Base-by-base conservation (phyloP, 2,329 filamentous ascomycete species). In the Venturia nashicola region DNA sequence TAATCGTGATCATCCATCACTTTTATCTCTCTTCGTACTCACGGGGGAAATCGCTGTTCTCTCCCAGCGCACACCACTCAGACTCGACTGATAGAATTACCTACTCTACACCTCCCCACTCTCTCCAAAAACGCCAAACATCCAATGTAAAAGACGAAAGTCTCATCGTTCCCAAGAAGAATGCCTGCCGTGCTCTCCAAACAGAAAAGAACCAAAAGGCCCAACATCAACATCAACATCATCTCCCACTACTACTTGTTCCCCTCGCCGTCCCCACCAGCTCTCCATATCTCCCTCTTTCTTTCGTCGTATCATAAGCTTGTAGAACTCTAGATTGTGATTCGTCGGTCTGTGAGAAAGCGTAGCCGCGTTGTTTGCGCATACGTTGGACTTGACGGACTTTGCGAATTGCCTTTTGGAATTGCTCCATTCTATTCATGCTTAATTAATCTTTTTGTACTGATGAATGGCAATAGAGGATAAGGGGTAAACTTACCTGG, bases 331-430 rank as follows among this genome's bases (percentile, higher is more conserved):
- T 84, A 69, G 93, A 96, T 78, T 97, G 94, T 70, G 88, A 91
- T 76, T 99, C 94, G 74, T 99, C 94, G 65, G 93, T 95, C 77
- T 97, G 92, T 70, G 91, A 96, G 77, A 99, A 99, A 67, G 94
- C 94, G 73, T 99, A 99, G 42, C 94, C 94, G 72, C 94, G 89
- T 78, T 99, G 94, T 78, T 99, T 99, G 74, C 94, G 91, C 94
- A 97, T 99, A 68, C 94, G 89, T 78, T 97, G 94, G 48, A 97
- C 94, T 77, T 99, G 94, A 61, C 94, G 86, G 62, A 99, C 94
- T 78, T 99, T 99, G 71, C 94, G 89, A 72, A 99, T 97, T 27
- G 94, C 94, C 78, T 99, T 99, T 78, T 99, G 94, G 81, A 99
- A 99, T 77, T 99, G 94, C 73, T 99, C 94, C 94, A 99, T 99